Percentiles rank a stretch among this genome's conserved stretches.
phyloP scores from a whole-genome alignment of 2,329 filamentous ascomycete genomes.

The Sporothrix pseudoabietina region DNA sequence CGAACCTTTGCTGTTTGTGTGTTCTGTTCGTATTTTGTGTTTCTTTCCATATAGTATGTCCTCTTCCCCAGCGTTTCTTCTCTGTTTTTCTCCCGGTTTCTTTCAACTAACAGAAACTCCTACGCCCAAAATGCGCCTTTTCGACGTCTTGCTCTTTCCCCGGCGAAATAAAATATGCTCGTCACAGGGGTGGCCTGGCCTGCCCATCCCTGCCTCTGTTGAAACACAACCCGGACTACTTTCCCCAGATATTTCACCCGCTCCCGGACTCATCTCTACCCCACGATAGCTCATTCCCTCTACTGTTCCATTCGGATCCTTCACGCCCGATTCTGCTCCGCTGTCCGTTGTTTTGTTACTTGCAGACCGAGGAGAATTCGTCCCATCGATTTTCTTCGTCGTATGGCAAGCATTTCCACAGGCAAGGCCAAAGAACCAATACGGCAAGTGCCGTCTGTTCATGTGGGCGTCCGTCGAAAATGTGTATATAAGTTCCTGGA shows the following conservation, averaged over 20 bases:
- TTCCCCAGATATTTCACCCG: background rate
- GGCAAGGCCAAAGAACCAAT: no score
- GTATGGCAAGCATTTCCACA: background rate
- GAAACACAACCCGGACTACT: constrained; percentile 7
- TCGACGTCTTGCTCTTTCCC: background rate
- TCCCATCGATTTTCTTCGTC: background rate
- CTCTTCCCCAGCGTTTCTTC: no score
- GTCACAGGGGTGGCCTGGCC: constrained; percentile 5
- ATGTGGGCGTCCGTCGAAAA: background rate
- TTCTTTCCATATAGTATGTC: no score
- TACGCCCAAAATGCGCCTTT: background rate
- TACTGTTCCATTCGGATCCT: background rate
- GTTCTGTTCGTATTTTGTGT: no score
- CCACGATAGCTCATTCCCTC: background rate
- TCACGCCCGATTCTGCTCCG: background rate
- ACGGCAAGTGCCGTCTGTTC: no score
- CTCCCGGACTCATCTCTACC: background rate
- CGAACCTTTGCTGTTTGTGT: no score
- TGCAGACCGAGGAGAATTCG: background rate
- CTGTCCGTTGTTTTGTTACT: background rate
- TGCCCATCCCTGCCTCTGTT: background rate
- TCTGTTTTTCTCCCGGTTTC: no score
- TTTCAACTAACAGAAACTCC: background rate
- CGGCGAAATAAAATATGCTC: background rate
- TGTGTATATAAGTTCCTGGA: background rate